Evolutionary conservation across 2,329 filamentous ascomycete species (phyloP), one percentile per base, ranked within the genome.

Genomic region (Alternaria ventricosa): DNA sequence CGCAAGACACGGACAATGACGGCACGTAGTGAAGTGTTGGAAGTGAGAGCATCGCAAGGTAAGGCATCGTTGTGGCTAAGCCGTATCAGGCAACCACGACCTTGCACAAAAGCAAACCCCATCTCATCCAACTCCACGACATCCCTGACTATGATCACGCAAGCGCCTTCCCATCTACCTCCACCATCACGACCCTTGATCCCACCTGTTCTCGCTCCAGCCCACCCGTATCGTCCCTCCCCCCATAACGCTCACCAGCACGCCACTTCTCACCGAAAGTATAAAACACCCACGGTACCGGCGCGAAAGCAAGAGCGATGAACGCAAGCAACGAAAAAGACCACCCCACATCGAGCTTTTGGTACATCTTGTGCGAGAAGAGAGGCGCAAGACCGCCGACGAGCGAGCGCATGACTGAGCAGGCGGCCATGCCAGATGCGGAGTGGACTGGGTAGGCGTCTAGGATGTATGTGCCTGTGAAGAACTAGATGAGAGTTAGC

Each of bases 311-410:
- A 6, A 85, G 51, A 5, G 82, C 80, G 55, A 87, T 80, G 57
- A 87, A 87, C 0, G 78, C 86, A 3, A 87, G 71, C 51, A 87
- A 60, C 33, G 80, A 83, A 59, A 86, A 88, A 0, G 87, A 88
- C 76, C 87, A 89, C 0, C 88, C 87, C 3, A 88, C 69, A 0
- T 87, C 88, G 3, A 90, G 73, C 1, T 73, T 79, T 6, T 81
- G 74, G 67, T 90, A 91, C 87, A 91, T 88, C 27, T 77, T 70
- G 6, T 84, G 79, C 0, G 85, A 87, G 5, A 84, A 85, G n/a
- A 90, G 77, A 0, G 88, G 89, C 0, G 90, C 77, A n/a, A 88
- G 75, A 3, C 85, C 86, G 10, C 86, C 87, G 6, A 86, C 77
- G 0, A 88, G 71, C 12, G 79, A 82, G 33, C 88, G 79, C 18